Evolutionary conservation across 306 rosid genomes (phyloP).

Genomic region (Fragaria ananassa): DNA sequence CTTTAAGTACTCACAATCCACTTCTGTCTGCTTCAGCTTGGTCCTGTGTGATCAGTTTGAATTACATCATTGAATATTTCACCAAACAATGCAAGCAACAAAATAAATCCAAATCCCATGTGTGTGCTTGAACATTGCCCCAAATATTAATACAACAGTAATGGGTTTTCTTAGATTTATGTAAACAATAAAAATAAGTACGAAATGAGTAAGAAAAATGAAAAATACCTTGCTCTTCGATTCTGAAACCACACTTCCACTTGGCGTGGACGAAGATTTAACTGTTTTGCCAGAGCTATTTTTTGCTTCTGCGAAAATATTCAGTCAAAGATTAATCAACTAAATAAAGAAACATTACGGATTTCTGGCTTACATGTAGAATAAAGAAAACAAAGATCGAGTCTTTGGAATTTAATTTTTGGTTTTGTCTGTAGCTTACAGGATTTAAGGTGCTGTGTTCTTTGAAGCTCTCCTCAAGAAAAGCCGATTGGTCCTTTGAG

Average conservation of each 20-base stretch:
- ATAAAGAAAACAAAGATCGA: neutral
- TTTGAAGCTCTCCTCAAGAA: conserved; percentile 90
- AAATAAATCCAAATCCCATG: neutral
- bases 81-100: neutral
- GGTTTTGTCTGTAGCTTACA: conserved; percentile 24
- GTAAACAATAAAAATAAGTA: neutral
- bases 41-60: conserved; percentile 45
- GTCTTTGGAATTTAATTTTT: neutral
- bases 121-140: neutral
- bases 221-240: conserved; percentile 84
- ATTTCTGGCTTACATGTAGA: neutral
- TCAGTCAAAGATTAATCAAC: neutral
- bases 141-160: neutral
- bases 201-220: neutral
- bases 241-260: conserved; percentile 99
- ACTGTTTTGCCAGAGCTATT: conserved; percentile 72
- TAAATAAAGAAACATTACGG: neutral
- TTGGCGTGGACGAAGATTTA: conserved; percentile 93
- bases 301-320: conserved; percentile 69
- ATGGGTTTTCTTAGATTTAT: neutral
- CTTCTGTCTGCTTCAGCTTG: conserved; percentile 96
- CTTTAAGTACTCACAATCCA: conserved; percentile 90
- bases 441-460: conserved; percentile 93
- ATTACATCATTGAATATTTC: neutral
- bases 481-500: conserved; percentile 84